phyloP scores from a whole-genome alignment of 2,329 filamentous ascomycete genomes.

The Colletotrichum costaricense region DNA sequence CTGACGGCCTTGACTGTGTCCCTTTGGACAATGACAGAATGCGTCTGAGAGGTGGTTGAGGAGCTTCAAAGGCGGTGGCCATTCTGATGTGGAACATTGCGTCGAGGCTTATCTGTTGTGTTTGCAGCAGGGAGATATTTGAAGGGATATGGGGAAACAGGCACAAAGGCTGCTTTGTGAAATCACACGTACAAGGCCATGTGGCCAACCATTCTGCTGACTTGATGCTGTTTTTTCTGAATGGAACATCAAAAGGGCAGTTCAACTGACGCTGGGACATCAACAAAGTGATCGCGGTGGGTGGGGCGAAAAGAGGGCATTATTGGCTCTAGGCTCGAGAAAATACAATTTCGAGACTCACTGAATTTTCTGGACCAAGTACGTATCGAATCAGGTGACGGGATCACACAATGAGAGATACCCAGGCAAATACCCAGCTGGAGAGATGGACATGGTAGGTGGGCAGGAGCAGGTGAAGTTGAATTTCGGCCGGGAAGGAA shows the following conservation, averaged over 20 bases:
- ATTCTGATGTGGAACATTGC: background rate
- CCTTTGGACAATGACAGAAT: no score
- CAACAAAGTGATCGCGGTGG: background rate
- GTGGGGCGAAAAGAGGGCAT: background rate
- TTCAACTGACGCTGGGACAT: no score
- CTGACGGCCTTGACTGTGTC: background rate
- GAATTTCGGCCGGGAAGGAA: background rate
- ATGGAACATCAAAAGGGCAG: no score
- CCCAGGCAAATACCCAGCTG: background rate
- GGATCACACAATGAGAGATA: background rate
- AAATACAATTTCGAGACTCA: background rate
- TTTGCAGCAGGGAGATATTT: background rate
- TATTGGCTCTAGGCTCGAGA: background rate
- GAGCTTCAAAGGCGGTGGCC: background rate
- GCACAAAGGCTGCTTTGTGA: background rate
- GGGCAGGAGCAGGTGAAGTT: background rate
- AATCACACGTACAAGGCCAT: fast-evolving
- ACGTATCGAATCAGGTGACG: background rate
- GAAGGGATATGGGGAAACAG: background rate
- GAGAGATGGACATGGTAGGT: background rate
- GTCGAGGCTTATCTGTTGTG: background rate
- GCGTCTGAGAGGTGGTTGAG: no score
- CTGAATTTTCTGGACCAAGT: no score
- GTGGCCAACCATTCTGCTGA: background rate
- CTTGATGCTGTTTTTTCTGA: background rate